phyloP scores from a whole-genome alignment of 257 asterid species.

The Anisodus tanguticus region DNA sequence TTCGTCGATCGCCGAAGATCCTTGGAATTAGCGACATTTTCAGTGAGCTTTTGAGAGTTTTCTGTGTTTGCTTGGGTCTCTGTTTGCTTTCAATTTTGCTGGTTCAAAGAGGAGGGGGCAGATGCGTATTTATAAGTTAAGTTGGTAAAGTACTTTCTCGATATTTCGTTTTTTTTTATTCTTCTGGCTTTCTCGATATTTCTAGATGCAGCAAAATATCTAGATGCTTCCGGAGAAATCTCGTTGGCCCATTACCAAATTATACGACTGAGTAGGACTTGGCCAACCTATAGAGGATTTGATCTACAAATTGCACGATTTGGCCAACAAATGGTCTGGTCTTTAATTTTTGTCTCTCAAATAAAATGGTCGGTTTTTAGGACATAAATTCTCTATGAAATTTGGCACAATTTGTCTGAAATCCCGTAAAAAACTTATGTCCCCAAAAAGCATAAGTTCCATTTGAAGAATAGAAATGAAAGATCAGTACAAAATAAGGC shows the following conservation, averaged over 20 bases:
- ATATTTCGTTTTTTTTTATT: neutral
- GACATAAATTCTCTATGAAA: too few relatives aligned
- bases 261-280: neutral
- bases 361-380: too few relatives aligned
- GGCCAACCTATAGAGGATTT: too few relatives aligned
- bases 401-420: too few relatives aligned
- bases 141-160: neutral
- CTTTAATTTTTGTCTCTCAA: too few relatives aligned
- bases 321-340: too few relatives aligned
- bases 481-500: too few relatives aligned
- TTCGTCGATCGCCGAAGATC: slow-evolving; percentile 8
- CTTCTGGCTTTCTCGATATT: too few relatives aligned
- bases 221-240: neutral
- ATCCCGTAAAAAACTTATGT: too few relatives aligned
- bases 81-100: neutral
- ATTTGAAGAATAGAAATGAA: too few relatives aligned
- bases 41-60: neutral
- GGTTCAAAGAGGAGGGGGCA: neutral
- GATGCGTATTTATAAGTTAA: neutral
- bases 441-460: too few relatives aligned
- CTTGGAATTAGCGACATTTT: slow-evolving; percentile 13
- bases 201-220: neutral
- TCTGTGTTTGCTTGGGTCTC: neutral
- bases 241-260: neutral
- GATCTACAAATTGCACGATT: too few relatives aligned